Base-by-base conservation (phyloP, 495 filamentous ascomycete genomes). In the Cercophora sp. region DNA sequence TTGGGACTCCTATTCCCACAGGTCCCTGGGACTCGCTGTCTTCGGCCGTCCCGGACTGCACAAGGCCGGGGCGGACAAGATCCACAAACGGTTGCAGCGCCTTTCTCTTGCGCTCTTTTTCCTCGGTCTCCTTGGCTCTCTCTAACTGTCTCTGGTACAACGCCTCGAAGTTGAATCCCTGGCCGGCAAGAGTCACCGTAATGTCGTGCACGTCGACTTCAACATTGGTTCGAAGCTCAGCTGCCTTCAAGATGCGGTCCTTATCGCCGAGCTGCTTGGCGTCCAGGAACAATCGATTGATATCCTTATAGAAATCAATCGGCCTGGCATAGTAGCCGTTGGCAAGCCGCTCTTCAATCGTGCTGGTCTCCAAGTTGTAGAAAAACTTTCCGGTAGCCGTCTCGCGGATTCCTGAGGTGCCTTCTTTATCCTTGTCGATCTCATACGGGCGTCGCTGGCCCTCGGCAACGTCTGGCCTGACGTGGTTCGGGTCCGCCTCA, bases 271-370 rank as follows among this genome's bases (percentile, higher is more conserved):
- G 67, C 15, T 81, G 79, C 57, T 81, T 85, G 1, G 91, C 85
- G 72, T 98, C 93, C 63, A 89, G 89, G 18, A 84, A 84, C 3
- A 98, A 69, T 36, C 83, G 79, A 60, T 87, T 85, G 57, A 96
- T 84, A 63, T 98, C 93, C 25, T 82, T 81, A 47, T 93, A 69
- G 60, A 96, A 98, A 60, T 96, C 91, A 52, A 81, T 83, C 0
- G 91, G 85, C 13, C 89, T 79, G 62, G 88, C 89, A 70, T 98
- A 98, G 67, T 86, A 97, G 16, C 94, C 93, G 69, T 97, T 96
- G 4, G 89, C 89, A 20, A 97, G 76, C 26, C 93, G 85, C 61
- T 93, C 89, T 72, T 98, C 93, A 49, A 98, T 96, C 5, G 87
- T 93, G 3, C 83, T 85, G n/a, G 88, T 85, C 57, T 97, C 90